Evolutionary conservation across 129 eudicot genomes (phyloP).

Genomic region (Erigeron canadensis): DNA sequence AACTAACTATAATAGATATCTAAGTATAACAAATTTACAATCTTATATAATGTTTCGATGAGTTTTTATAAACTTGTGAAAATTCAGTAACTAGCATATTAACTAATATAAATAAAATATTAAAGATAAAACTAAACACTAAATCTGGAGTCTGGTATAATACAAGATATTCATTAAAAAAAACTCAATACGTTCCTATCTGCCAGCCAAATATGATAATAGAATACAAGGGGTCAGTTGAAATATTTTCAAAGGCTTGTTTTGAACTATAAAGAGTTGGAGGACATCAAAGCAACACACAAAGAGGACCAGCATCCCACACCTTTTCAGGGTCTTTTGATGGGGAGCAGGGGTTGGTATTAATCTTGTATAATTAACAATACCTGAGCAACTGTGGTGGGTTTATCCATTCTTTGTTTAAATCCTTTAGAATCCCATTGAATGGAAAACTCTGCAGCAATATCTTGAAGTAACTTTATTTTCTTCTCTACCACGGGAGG

Average conservation of each 20-base stretch:
- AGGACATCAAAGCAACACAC: not conserved
- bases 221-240: not conserved
- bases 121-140: not conserved
- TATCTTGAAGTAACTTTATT: constrained; percentile 69
- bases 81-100: not conserved
- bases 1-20: not conserved
- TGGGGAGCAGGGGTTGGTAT: not conserved
- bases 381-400: constrained; percentile 61
- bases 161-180: not conserved
- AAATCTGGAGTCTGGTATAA: not conserved
- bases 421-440: constrained; percentile 78
- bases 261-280: not conserved
- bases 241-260: constrained; percentile 8
- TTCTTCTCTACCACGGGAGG: constrained; percentile 63
- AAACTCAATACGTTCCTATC: not conserved
- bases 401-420: constrained; percentile 72
- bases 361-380: constrained; percentile 8
- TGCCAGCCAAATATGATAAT: not conserved
- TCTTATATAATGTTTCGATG: not conserved
- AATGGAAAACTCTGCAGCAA: constrained; percentile 74
- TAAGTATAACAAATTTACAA: not conserved
- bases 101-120: not conserved
- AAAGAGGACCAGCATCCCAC: not conserved
- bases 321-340: not conserved
- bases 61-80: not conserved